Base-by-base conservation (phyloP, 352 stramenopile genomes). In the Phytophthora macrochlamydospora region DNA sequence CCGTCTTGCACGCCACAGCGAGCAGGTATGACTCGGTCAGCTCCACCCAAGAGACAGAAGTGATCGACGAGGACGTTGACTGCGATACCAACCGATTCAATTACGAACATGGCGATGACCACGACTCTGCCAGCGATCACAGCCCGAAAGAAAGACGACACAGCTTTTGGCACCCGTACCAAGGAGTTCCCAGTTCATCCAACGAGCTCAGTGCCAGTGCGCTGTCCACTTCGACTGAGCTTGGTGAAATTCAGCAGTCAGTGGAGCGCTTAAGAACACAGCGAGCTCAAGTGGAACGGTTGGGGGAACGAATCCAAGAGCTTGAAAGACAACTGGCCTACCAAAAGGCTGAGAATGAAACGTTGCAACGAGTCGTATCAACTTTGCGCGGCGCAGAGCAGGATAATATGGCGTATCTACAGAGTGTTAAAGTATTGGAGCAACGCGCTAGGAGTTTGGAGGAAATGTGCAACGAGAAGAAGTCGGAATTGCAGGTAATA, bases 381-480 rank as follows among this genome's bases (percentile, higher is more conserved):
- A 67, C 71, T 12, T 40, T 88, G 7, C 75, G 67, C 11, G 78
- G 68, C 1, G 65, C 83, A 28, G 75, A 87, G 44, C 63, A 82
- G 40, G 80, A 91, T 56, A 89, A 91, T 59, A 61, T 83, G 38
- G 75, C 69, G 8, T 69, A 85, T 30, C 62, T 86, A 13, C 76
- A 87, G 52, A 85, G 71, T 40, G 73, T 87, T 31, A 83, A 86
- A 46, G 49, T 87, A 31, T 56, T 91, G 4, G 76, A 91, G 63
- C 69, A 85, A 56, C 69, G 80, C 7, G 59, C 80, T 40, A 74
- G 56, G 33, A 69, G 53, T 6, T 66, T 91, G 7, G 82, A 91
- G 40, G 60, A 69, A 18, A 56, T 56, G 1, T 84, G 68, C 28
- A 66, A 61, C 24, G 62, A 56, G 12, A 81, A 78, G 57, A 71